A percentile compares a stretch with the other conserved stretches of the same genome.
Conservation (phyloP, 306 rosid genomes). For the Rubus parviflorus region DNA sequence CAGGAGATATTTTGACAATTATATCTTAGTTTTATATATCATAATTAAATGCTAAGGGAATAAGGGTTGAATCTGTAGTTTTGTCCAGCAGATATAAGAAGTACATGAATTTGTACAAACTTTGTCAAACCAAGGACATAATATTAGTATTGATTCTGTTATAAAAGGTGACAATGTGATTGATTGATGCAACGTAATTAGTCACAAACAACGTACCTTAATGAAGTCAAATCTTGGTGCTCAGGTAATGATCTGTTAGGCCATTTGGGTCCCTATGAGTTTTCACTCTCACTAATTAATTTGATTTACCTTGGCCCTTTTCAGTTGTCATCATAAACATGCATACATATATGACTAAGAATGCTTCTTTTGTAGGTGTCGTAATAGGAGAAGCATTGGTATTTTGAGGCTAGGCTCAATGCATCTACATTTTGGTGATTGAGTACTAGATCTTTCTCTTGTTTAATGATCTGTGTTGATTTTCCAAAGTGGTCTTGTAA, state of each 20-base stretch:
- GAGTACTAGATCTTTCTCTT: conserved; percentile 1
- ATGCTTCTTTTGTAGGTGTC: neutral
- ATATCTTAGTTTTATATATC: neutral
- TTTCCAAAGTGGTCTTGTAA: conserved; percentile 11
- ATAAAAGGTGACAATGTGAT: no score
- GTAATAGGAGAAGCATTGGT: neutral
- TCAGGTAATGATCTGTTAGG: no score
- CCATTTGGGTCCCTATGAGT: no score
- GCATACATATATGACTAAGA: neutral
- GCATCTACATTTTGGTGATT: conserved; percentile 39
- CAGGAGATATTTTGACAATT: no score
- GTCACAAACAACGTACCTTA: no score
- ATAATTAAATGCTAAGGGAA: neutral
- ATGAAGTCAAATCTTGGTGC: no score
- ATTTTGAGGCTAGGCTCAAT: conserved; percentile 45
- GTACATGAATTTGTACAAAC: no score
- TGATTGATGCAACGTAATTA: no score
- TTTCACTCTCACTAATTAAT: neutral
- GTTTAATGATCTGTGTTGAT: neutral
- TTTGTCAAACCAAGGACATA: no score
- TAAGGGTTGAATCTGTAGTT: neutral
- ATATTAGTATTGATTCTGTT: no score
- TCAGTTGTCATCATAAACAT: neutral
- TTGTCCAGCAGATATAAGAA: no score
- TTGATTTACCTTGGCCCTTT: neutral